Evolutionary conservation across 73 alveolate genomes (phyloP).

Genomic region (Paramecium sonneborni): DNA sequence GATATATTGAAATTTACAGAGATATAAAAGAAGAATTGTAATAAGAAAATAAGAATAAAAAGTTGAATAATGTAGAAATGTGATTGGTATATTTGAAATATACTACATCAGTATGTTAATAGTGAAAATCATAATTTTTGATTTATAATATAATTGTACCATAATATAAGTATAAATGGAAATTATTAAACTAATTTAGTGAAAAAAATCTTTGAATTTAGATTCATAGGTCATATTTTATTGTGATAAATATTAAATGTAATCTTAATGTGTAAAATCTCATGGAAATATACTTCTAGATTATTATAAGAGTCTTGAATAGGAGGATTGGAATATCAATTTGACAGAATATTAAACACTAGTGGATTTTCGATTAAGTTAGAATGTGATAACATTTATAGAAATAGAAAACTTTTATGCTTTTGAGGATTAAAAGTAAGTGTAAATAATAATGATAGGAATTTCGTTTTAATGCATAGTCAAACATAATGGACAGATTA

Average conservation of each 20-base stretch:
- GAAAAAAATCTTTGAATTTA: neutral
- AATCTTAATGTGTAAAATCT: neutral
- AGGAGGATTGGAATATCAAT: neutral
- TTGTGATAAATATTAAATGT: neutral
- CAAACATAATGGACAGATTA: constrained; percentile 4
- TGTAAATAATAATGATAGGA: neutral
- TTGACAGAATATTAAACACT: neutral
- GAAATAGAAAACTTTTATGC: neutral
- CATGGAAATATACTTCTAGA: neutral
- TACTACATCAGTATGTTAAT: neutral
- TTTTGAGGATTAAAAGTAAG: neutral
- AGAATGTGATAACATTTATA: neutral
- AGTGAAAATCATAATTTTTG: neutral
- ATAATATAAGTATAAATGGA: neutral
- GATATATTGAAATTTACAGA: neutral
- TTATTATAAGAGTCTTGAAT: neutral
- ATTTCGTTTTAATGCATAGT: constrained; percentile 5
- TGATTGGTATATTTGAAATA: neutral
- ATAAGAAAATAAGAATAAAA: too few species aligned
- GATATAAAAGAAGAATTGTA: too few species aligned
- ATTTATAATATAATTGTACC: neutral
- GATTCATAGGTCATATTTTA: neutral
- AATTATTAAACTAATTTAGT: neutral
- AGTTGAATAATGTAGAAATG: neutral
- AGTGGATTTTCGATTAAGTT: neutral